phyloP scores from a whole-genome alignment of 768 basidiomycete species.

The Mycena polygramma region DNA sequence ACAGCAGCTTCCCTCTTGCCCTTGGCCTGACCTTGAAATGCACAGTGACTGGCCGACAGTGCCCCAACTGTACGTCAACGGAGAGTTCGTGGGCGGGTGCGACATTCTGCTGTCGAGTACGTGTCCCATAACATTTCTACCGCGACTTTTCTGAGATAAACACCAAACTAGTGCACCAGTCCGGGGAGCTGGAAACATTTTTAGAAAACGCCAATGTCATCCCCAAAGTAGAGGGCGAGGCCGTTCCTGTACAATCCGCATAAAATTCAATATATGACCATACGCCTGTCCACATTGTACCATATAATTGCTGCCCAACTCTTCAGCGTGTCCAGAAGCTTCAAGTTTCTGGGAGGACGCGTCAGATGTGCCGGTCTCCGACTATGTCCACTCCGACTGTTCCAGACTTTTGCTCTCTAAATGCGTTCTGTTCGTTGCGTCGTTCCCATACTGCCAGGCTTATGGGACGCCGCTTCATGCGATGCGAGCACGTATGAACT shows the following conservation, averaged over 20 bases:
- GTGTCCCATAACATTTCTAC: slow-evolving; percentile 50
- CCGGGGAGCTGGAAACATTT: slow-evolving; percentile 90
- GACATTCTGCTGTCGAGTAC: slow-evolving; percentile 93
- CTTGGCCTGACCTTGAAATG: background rate
- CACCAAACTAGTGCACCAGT: slow-evolving; percentile 86
- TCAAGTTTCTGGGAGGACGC: too few relatives aligned
- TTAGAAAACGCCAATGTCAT: slow-evolving; percentile 80
- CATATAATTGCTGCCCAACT: background rate
- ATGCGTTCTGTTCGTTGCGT: too few relatives aligned
- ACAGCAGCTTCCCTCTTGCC: background rate
- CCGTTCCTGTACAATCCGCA: slow-evolving; percentile 25
- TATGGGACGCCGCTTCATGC: too few relatives aligned
- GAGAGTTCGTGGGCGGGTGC: slow-evolving; percentile 97
- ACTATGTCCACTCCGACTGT: too few relatives aligned
- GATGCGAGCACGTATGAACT: too few relatives aligned
- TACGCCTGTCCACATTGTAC: background rate
- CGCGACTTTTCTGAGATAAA: slow-evolving; percentile 3
- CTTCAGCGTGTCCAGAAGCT: background rate
- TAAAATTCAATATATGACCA: slow-evolving; percentile 5
- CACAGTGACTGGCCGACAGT: slow-evolving; percentile 97
- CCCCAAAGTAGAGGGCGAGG: slow-evolving; percentile 55
- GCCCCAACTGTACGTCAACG: slow-evolving; percentile 94
- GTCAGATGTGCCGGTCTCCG: too few relatives aligned
- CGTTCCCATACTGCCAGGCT: too few relatives aligned
- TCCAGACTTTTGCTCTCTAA: too few relatives aligned